Base-by-base conservation (phyloP, 2,329 filamentous ascomycete species). In the Scedosporium boydii region DNA sequence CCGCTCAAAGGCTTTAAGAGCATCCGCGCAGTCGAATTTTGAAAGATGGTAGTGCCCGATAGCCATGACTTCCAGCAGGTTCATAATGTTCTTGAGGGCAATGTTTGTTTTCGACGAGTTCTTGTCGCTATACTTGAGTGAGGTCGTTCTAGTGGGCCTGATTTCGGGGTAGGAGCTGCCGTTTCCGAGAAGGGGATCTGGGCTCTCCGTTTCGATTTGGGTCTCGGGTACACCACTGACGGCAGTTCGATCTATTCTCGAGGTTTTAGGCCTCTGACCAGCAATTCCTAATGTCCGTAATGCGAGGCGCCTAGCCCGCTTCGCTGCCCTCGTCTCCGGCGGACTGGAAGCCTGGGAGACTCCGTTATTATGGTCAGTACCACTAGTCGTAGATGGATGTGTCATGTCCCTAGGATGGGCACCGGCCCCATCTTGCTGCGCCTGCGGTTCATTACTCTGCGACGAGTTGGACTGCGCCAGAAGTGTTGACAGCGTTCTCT, bases 41-140 rank as follows among this genome's bases (percentile, higher is more conserved):
- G 88, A 88, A 57, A 96, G 79, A 5, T 87, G 82, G 68, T 89
- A 87, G 73, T 93, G 96, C 0, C 90, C 93, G 29, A 83, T 84
- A 16, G 90, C 93, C 58, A 97, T 81, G 73, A 91, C 93, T 70
- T 85, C 87, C 70, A 96, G 86, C 23, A 96, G 78, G 63, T 96
- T 90, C 64, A 98, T 76, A 3, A 96, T 79, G 78, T 85, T 90
- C 66, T 82, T 84, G 67, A 97, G 73, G 0, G 88, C 88, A 69
- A 96, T 91, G 27, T 38, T 58, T 5, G 55, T 27, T 38, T 23
- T 53, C 10, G 48, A 26, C 21, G 12, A 12, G 21, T 18, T 53
- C 48, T 26, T 53, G 12, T 21, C 21, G n/a, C 23, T 12, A 5
- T n/a, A n/a, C n/a, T 53, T n/a, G n/a, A 21, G 7, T 10, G 48